Evolutionary conservation across 2,329 filamentous ascomycete species (phyloP).

Genomic region (Beauveria caledonica): DNA sequence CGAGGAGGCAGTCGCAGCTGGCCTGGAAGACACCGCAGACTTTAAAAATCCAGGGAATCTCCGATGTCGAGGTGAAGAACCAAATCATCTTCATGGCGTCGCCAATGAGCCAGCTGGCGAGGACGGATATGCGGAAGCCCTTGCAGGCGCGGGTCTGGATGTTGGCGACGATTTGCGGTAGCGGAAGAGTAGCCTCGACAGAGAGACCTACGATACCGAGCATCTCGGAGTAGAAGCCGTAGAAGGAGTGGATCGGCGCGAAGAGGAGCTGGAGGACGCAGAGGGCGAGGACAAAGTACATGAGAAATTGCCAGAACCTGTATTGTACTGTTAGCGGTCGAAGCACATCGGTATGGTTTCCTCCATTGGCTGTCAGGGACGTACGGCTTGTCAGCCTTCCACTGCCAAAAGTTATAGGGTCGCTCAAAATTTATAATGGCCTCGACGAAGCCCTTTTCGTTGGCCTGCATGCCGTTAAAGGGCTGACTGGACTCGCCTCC

Average conservation of each 20-base stretch:
- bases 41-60: slow-evolving; percentile 73
- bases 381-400: slow-evolving; percentile 61
- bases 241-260: slow-evolving; percentile 47
- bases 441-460: slow-evolving; percentile 15
- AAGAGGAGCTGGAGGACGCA: slow-evolving; percentile 60
- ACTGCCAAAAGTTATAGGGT: slow-evolving; percentile 78
- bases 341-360: not conserved
- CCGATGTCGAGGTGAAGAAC: slow-evolving; percentile 65
- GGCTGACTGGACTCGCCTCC: slow-evolving; percentile 53
- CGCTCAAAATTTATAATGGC: slow-evolving; percentile 33
- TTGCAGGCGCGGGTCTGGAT: slow-evolving; percentile 60
- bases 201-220: slow-evolving; percentile 70
- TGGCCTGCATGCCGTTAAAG: slow-evolving; percentile 48
- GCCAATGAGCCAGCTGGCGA: slow-evolving; percentile 70
- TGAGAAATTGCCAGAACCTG: slow-evolving; percentile 71
- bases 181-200: slow-evolving; percentile 72
- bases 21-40: slow-evolving; percentile 76
- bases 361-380: slow-evolving; percentile 19
- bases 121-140: slow-evolving; percentile 68
- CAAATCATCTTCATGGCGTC: slow-evolving; percentile 83
- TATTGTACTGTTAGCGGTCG: slow-evolving; percentile 7
- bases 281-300: slow-evolving; percentile 56
- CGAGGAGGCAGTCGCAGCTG: slow-evolving; percentile 64
- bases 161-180: slow-evolving; percentile 72
- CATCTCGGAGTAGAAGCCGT: slow-evolving; percentile 55